Evolutionary conservation across 2,329 filamentous ascomycete species (phyloP), one percentile per base, ranked within the genome.

Genomic region (Colletotrichum gloeosporioides): DNA sequence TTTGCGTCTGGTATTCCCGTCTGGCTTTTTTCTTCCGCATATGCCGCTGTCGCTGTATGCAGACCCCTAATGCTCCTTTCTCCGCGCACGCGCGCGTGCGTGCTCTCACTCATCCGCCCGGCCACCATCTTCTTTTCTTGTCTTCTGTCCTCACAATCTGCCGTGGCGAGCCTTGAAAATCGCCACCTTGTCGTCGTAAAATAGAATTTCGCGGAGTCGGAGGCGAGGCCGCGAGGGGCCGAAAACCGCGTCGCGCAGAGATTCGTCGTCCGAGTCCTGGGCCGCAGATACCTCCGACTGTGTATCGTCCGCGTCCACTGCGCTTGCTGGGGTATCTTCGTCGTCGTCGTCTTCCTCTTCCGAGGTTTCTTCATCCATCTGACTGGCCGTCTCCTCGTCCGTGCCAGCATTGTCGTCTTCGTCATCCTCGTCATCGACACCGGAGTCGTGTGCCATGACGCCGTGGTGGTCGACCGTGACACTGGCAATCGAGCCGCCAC

Each of bases 171-270:
- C 93, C 83, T 93, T 94, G 86, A 96, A 96, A 74, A 96, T 93
- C 32, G 93, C 92, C 69, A 95, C 92, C 84, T 95, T 95, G 82
- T 96, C 95, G 82, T 96, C 95, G 80, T 95, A 96, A 84, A 95
- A 96, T 77, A 96, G 84, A 78, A 97, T 96, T 86, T 96, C 94
- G 77, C 94, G 88, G 78, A 96, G 86, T 71, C 92, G 89, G 76
- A 96, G 88, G 79, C 89, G 86, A 34, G 84, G 81, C 68, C 83
- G 85, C 57, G 49, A 61, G 53, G 86, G 83, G 18, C 80, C 79
- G 27, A 79, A 80, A 44, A 87, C 85, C 8, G 89, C 89, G 44
- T 89, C 88, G 78, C 87, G 82, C 64, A 88, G 88, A 6, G 88
- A 89, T 77, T 91, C 90, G 16, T 85, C 87, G 71, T 88, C 87